Conservation (phyloP, 176 grass and related monocot species). For the Luzula sylvatica region DNA sequence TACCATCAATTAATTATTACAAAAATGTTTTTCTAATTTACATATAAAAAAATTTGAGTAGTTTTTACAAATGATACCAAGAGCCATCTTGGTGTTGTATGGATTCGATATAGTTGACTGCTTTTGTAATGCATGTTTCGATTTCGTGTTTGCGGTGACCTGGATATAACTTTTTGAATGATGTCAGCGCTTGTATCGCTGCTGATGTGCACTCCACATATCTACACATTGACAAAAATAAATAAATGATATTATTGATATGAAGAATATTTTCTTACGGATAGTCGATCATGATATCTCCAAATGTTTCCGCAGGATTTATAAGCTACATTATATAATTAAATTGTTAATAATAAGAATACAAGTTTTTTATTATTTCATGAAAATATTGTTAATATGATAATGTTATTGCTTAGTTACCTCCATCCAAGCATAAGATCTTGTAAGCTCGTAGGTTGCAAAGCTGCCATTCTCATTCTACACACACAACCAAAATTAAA, state of each 20-base stretch:
- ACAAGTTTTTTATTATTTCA: too few relatives aligned
- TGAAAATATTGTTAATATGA: too few relatives aligned
- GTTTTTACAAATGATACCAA: conserved; percentile 46
- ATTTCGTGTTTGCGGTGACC: conserved; percentile 62
- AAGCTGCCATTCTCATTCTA: conserved; percentile 77
- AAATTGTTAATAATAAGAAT: too few relatives aligned
- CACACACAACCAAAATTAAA: conserved; percentile 8
- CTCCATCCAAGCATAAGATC: conserved; percentile 87
- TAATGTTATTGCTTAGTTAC: too few relatives aligned
- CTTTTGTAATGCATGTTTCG: conserved; percentile 69
- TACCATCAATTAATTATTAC: conserved; percentile 12
- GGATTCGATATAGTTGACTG: conserved; percentile 44
- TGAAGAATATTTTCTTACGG: conserved; percentile 62
- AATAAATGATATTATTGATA: conserved; percentile 5
- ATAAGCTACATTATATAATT: conserved; percentile 49
- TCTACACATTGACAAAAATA: conserved; percentile 28
- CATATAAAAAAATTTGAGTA: background rate
- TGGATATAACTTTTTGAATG: conserved; percentile 82
- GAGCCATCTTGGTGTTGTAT: conserved; percentile 73
- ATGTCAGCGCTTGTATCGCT: conserved; percentile 68
- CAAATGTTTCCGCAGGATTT: conserved; percentile 96
- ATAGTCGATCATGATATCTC: conserved; percentile 92
- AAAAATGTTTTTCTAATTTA: background rate
- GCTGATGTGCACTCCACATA: conserved; percentile 99
- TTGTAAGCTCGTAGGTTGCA: conserved; percentile 73